Evolutionary conservation across 345 rosid species (phyloP).

Genomic region (Dipteronia sinensis): DNA sequence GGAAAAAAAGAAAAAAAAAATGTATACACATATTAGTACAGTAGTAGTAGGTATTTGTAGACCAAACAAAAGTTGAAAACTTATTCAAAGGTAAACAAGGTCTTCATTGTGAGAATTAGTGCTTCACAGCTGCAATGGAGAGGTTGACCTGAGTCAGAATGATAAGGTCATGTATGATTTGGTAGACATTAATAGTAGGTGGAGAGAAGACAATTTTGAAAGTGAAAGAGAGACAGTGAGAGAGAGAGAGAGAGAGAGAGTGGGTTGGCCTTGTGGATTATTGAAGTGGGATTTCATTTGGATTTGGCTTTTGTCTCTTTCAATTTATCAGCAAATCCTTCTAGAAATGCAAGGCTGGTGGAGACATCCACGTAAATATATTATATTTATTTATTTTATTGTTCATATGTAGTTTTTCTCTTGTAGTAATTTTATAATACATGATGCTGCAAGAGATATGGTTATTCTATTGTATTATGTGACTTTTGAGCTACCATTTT

Average conservation of each 20-base stretch:
- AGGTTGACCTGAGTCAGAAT: slow-evolving; percentile 12
- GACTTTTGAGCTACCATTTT: neutral
- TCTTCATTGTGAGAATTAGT: slow-evolving; percentile 1
- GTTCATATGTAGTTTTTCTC: neutral
- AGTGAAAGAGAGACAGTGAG: neutral
- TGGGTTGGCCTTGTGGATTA: too few species aligned
- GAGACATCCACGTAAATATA: neutral
- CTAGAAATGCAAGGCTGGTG: slow-evolving; percentile 11
- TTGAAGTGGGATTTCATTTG: neutral
- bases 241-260: neutral
- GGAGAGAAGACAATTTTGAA: slow-evolving; percentile 30
- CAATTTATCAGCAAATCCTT: slow-evolving; percentile 1
- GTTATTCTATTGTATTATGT: neutral
- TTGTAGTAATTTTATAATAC: neutral
- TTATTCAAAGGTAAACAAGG: neutral
- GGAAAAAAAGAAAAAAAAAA: neutral
- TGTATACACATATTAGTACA: neutral
- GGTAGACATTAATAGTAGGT: slow-evolving; percentile 23
- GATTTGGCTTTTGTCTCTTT: slow-evolving; percentile 4
- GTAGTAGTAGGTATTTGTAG: neutral
- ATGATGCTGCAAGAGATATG: neutral
- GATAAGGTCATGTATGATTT: slow-evolving; percentile 16
- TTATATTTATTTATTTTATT: neutral
- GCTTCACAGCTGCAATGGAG: slow-evolving; percentile 40
- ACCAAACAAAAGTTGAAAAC: slow-evolving; percentile 2